phyloP scores from a whole-genome alignment of 2,329 filamentous ascomycete genomes.

The Gaeumannomyces sp. region DNA sequence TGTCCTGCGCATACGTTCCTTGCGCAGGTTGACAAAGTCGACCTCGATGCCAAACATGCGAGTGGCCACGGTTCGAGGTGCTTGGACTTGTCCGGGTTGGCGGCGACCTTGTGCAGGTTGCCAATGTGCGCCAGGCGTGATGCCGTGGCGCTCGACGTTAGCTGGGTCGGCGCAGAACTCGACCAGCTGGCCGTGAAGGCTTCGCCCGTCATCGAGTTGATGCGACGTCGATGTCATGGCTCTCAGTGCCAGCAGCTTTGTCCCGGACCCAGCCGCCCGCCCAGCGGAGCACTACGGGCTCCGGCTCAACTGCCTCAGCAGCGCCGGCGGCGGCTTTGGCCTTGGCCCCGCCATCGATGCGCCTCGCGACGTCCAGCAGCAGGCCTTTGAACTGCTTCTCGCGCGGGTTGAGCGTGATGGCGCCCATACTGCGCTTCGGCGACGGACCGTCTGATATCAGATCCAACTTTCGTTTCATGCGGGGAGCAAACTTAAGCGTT shows the following conservation, averaged over 20 bases:
- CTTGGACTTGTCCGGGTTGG: slow-evolving; percentile 94
- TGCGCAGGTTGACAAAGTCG: slow-evolving; percentile 89
- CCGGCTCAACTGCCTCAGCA: slow-evolving; percentile 18
- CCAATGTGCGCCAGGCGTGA: slow-evolving; percentile 56
- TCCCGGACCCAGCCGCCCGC: slow-evolving; percentile 86
- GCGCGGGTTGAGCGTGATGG: slow-evolving; percentile 53
- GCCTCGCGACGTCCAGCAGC: slow-evolving; percentile 73
- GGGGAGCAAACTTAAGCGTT: not conserved
- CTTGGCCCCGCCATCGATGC: slow-evolving; percentile 43
- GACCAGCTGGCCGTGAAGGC: slow-evolving; percentile 65
- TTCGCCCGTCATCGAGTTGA: slow-evolving; percentile 79
- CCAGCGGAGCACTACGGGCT: slow-evolving; percentile 61
- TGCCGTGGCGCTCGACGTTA: slow-evolving; percentile 55
- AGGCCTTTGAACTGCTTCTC: slow-evolving; percentile 70
- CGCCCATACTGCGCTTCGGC: slow-evolving; percentile 2
- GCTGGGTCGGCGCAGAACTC: slow-evolving; percentile 58
- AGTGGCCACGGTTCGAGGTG: slow-evolving; percentile 89
- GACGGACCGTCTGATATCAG: slow-evolving; percentile 5
- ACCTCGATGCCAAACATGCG: slow-evolving; percentile 81
- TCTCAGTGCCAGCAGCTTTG: slow-evolving; percentile 65
- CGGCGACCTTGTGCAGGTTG: slow-evolving; percentile 78
- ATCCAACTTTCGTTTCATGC: slow-evolving; percentile 17
- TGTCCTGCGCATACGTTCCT: slow-evolving; percentile 88
- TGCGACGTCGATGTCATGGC: slow-evolving; percentile 78
- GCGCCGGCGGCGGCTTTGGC: not conserved